A percentile compares a stretch with the other conserved stretches of the same genome.
Conservation (phyloP, 2,329 filamentous ascomycete genomes). For the Colletotrichum melonis region DNA sequence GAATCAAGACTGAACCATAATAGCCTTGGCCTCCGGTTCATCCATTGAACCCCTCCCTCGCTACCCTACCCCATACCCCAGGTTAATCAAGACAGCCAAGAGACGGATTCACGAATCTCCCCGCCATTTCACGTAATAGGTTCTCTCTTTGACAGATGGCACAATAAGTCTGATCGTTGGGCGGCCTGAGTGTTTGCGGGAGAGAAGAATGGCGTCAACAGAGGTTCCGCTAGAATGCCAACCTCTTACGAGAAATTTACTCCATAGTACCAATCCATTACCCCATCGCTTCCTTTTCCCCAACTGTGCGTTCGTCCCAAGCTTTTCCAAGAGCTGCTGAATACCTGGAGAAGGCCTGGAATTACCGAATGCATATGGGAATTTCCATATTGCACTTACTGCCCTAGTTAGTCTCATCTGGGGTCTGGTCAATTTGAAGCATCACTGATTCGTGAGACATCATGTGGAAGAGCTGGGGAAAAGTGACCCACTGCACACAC, state of each 20-base stretch:
- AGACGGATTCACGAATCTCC: neutral
- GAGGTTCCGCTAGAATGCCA: slow-evolving; percentile 14
- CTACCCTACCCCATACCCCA: slow-evolving; percentile 21
- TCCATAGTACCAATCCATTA: slow-evolving; percentile 10
- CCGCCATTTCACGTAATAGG: slow-evolving; percentile 9
- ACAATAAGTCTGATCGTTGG: neutral
- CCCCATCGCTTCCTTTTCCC: slow-evolving; percentile 11
- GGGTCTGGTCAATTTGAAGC: neutral
- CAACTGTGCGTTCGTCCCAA: slow-evolving; percentile 14
- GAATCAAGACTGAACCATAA: no score
- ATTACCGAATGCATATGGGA: neutral
- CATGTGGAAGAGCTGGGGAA: slow-evolving; percentile 3
- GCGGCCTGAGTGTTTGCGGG: slow-evolving; percentile 9
- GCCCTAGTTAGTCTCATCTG: neutral
- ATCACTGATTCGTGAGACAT: neutral
- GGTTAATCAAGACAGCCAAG: neutral
- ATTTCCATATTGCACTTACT: slow-evolving; percentile 6
- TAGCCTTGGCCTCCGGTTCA: neutral
- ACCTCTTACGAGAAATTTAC: slow-evolving; percentile 31
- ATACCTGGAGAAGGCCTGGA: neutral
- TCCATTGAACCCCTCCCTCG: neutral
- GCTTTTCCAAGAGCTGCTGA: neutral
- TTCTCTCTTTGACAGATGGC: neutral
- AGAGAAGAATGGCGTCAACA: neutral
- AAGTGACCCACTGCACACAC: neutral